These are phyloP conservation scores for Neurospora sp. DNA, from an alignment of 495 filamentous ascomycete genomes.

Conservation along the genomic window DNA sequence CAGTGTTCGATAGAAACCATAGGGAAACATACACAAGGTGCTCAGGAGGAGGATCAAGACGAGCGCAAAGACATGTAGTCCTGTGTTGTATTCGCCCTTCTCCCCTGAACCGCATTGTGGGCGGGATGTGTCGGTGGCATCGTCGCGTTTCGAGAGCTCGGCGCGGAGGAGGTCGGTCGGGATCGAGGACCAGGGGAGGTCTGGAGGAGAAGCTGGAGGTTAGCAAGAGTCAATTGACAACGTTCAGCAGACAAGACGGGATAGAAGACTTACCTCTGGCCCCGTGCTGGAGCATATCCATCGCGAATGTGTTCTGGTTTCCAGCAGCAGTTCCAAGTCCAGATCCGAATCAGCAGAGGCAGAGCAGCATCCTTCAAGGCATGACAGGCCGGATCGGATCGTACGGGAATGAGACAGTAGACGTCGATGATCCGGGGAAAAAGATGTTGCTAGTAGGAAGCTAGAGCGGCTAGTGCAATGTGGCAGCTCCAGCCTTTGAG, in stretches of 20 bases:
- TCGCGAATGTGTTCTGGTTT: not conserved
- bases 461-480: not conserved
- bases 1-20: not conserved
- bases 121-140: constrained; percentile 23
- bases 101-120: constrained; percentile 55
- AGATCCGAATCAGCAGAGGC: not conserved
- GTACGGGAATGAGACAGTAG: not conserved
- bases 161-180: constrained; percentile 41
- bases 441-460: not conserved
- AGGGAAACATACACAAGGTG: constrained; percentile 49
- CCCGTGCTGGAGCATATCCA: constrained; percentile 8
- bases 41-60: constrained; percentile 64
- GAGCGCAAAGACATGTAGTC: constrained; percentile 66
- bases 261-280: constrained; percentile 8
- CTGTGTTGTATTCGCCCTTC: constrained; percentile 52
- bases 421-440: not conserved
- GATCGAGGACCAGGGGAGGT: constrained; percentile 34
- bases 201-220: constrained; percentile 6
- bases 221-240: not conserved
- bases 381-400: not conserved
- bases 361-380: not conserved
- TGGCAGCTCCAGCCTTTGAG: not conserved
- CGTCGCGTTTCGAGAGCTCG: constrained; percentile 39
- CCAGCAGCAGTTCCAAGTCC: not conserved
- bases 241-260: not conserved